phyloP scores from a whole-genome alignment of 2,329 filamentous ascomycete genomes.

The Ophioceras dolichostomum region DNA sequence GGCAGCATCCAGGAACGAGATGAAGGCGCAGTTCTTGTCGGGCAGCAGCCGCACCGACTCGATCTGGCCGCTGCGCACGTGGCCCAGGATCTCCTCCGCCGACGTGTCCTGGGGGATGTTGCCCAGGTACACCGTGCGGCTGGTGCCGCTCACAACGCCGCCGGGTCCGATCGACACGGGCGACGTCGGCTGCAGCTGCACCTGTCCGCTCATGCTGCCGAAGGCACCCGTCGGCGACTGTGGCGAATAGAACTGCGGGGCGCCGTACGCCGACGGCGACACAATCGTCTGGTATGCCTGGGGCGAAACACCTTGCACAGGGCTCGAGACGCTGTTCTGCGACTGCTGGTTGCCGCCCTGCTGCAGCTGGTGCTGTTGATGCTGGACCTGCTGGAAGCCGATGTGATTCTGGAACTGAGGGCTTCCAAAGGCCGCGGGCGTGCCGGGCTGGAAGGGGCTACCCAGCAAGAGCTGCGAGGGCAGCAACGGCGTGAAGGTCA shows the following conservation, averaged over 20 bases:
- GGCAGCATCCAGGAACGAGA: constrained; percentile 95
- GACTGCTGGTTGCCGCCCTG: constrained; percentile 27
- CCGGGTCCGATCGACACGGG: constrained; percentile 63
- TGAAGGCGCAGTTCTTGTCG: constrained; percentile 99
- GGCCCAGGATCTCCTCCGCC: constrained; percentile 90
- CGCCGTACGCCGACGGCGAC: constrained; percentile 73
- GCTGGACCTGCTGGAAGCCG: constrained; percentile 55
- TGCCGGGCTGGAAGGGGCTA: constrained; percentile 93
- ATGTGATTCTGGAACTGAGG: constrained; percentile 83
- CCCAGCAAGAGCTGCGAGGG: constrained; percentile 90
- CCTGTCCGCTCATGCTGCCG: constrained; percentile 47
- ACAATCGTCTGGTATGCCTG: constrained; percentile 76
- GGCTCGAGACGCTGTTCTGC: constrained; percentile 55
- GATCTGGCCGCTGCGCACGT: constrained; percentile 94
- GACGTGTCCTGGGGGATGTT: constrained; percentile 98
- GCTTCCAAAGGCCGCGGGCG: constrained; percentile 77
- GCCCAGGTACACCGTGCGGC: constrained; percentile 91
- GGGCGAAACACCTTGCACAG: constrained; percentile 67
- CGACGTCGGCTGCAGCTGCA: constrained; percentile 44
- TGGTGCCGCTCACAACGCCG: constrained; percentile 79
- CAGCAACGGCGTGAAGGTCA: constrained; percentile 95
- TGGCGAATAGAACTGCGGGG: constrained; percentile 69
- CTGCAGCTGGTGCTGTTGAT: constrained; percentile 41
- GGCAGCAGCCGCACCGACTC: constrained; percentile 95
- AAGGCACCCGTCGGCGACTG: constrained; percentile 80